Percentiles rank a stretch among this genome's conserved stretches.
Evolutionary conservation across 2,329 filamentous ascomycete genomes (phyloP).

Genomic region (Colletotrichum spaethianum): DNA sequence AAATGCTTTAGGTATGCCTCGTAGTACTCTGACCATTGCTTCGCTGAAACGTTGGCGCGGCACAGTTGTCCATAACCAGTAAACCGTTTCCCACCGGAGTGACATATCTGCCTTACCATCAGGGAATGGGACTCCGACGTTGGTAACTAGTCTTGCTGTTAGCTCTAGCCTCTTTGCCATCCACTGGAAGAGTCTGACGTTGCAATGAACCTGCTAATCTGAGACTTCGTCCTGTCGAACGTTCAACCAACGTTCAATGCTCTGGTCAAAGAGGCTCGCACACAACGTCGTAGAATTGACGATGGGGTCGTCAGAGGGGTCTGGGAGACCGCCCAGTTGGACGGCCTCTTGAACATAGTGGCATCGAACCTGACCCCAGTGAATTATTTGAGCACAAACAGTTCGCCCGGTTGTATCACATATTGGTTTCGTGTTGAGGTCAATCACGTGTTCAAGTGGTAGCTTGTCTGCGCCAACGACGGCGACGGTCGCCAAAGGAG

Average conservation of each 20-base stretch:
- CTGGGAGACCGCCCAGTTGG: constrained; percentile 45
- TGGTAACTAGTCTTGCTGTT: constrained; percentile 30
- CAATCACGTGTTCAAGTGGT: not conserved
- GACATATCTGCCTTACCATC: constrained; percentile 38
- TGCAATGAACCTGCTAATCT: no score
- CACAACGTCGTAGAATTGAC: not conserved
- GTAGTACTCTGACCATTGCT: constrained; percentile 43
- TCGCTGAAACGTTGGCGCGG: constrained; percentile 2
- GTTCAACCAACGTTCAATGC: not conserved
- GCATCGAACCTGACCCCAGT: constrained; percentile 45
- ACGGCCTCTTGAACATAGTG: constrained; percentile 45
- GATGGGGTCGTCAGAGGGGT: constrained; percentile 42
- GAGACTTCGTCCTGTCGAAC: no score
- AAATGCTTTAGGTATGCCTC: constrained; percentile 44
- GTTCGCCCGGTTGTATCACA: constrained; percentile 35
- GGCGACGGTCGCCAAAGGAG: constrained; percentile 30
- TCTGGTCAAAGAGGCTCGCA: not conserved
- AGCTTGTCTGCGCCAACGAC: constrained; percentile 44
- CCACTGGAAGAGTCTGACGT: not conserved
- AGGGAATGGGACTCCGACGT: constrained; percentile 45
- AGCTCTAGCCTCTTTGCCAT: not conserved
- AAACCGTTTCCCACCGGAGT: not conserved
- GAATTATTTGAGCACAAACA: constrained; percentile 45
- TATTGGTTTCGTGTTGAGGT: constrained; percentile 11
- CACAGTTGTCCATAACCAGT: not conserved